phyloP scores from a whole-genome alignment of 441 rosid species.

The Erodium texanum region DNA sequence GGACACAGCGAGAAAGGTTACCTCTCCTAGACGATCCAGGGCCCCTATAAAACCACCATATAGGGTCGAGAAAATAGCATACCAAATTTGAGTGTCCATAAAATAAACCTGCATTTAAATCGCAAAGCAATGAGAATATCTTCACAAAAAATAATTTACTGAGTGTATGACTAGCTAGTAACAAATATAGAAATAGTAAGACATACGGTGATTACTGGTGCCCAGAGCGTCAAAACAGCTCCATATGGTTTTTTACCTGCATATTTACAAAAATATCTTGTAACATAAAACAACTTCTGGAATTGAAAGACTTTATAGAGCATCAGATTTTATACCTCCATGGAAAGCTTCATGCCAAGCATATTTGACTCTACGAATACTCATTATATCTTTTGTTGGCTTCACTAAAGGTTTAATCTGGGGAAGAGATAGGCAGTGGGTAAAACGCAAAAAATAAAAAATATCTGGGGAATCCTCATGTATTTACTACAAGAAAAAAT shows the following conservation, averaged over 20 bases:
- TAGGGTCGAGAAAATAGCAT: constrained; percentile 75
- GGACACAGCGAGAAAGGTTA: constrained; percentile 22
- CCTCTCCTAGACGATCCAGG: constrained; percentile 98
- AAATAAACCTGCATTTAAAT: constrained; percentile 66
- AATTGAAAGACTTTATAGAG: constrained; percentile 11
- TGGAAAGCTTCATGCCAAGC: constrained; percentile 95
- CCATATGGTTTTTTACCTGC: constrained; percentile 63
- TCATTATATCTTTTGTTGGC: constrained; percentile 88
- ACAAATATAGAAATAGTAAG: constrained; percentile 4
- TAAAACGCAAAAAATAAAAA: constrained; percentile 12
- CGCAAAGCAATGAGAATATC: constrained; percentile 15
- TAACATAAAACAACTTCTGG: constrained; percentile 16
- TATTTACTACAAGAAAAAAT: background rate
- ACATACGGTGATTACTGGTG: constrained; percentile 66
- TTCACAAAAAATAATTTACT: constrained; percentile 8
- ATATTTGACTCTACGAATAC: constrained; percentile 52
- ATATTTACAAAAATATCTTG: constrained; percentile 17
- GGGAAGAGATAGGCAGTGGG: constrained; percentile 10
- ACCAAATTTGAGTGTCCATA: constrained; percentile 99
- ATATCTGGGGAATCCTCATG: background rate
- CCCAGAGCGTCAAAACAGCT: constrained; percentile 78
- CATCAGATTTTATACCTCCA: constrained; percentile 35
- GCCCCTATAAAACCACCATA: constrained; percentile 95
- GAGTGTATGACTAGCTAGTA: background rate
- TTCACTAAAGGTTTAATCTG: constrained; percentile 84